These are phyloP conservation scores for Pilobolus umbonatus DNA, from an alignment of 192 early-diverging fungal genomes.

Conservation along the genomic window DNA sequence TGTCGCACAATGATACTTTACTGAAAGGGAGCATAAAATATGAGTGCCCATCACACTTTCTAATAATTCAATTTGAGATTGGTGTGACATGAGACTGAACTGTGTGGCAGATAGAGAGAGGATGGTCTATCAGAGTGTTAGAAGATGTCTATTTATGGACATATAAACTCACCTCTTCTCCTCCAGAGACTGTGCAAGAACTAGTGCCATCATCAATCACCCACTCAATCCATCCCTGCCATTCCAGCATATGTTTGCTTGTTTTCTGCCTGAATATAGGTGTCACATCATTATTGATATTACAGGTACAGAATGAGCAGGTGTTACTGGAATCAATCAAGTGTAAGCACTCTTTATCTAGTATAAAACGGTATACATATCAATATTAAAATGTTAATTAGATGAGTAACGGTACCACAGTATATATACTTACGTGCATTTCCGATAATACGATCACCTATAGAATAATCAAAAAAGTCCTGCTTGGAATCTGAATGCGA, in stretches of 20 bases:
- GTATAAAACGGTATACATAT: too few species aligned
- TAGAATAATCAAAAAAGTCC: neutral
- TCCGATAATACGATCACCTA: slow-evolving; percentile 10
- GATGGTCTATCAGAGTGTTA: neutral
- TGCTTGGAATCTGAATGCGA: neutral
- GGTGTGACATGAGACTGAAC: slow-evolving; percentile 15
- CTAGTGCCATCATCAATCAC: slow-evolving; percentile 24
- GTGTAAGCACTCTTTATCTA: slow-evolving; percentile 16
- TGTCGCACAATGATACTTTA: slow-evolving; percentile 16
- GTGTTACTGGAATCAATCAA: too few species aligned
- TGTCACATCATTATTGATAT: neutral
- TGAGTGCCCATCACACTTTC: slow-evolving; percentile 13
- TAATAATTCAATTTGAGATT: slow-evolving; percentile 3
- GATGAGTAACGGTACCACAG: slow-evolving; percentile 1
- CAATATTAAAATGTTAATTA: neutral
- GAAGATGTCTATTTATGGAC: neutral
- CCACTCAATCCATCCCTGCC: slow-evolving; percentile 21
- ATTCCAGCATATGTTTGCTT: neutral
- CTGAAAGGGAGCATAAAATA: slow-evolving; percentile 16
- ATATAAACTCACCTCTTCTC: slow-evolving; percentile 21
- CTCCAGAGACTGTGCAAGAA: slow-evolving; percentile 5
- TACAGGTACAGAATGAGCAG: slow-evolving; percentile 9
- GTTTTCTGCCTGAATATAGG: slow-evolving; percentile 3
- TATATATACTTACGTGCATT: slow-evolving; percentile 5
- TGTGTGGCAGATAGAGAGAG: slow-evolving; percentile 1